Base-by-base conservation (phyloP, 768 basidiomycete species). In the Pleurotus ostreatus region DNA sequence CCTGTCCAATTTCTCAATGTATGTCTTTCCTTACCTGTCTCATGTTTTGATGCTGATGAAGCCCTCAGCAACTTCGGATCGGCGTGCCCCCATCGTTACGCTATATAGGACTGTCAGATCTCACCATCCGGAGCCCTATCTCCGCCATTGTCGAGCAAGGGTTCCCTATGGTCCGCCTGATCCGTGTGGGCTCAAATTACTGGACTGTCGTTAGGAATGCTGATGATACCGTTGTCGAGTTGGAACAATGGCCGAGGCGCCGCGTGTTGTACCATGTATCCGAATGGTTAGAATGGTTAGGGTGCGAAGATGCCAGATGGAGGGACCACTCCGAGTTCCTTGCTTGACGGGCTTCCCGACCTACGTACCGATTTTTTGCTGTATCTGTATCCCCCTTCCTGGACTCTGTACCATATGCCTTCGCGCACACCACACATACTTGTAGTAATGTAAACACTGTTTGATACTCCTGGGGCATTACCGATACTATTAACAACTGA, bases 261-360 rank as follows among this genome's bases (percentile, higher is more conserved):
- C 71, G 82, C 38, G 78, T 73, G 18, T 67, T 71, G 59, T 82
- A 81, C 60, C 79, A 84, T 58, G 73, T 75, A 3, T 68, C 67
- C 15, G 84, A 86, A 61, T 86, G 84, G 84, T 70, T 88, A 20
- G 84, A 86, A 65, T 84, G 83, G 74, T 66, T 79, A 38, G 84
- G 80, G 0, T 87, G 86, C 60, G 79, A 79, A 59, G 81, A 84
- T 58, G 84, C 84, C 74, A 59, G 60, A 65, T n/a, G 61, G 56
- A 49, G 56, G 30, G 56, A 49, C 40, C 30, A 55, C 22, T 45
- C 54, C 6, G 46, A 49, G 49, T 49, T 57, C 22, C 47, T 48
- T 12, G 40, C 45, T 16, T 46, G 34, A 46, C 11, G 43, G 8
- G 3, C 43, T 16, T 44, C 11, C 20, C 8, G 12, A 9, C 20